phyloP scores from a whole-genome alignment of 208 protist genomes.

The Trypanosoma melophagium region DNA sequence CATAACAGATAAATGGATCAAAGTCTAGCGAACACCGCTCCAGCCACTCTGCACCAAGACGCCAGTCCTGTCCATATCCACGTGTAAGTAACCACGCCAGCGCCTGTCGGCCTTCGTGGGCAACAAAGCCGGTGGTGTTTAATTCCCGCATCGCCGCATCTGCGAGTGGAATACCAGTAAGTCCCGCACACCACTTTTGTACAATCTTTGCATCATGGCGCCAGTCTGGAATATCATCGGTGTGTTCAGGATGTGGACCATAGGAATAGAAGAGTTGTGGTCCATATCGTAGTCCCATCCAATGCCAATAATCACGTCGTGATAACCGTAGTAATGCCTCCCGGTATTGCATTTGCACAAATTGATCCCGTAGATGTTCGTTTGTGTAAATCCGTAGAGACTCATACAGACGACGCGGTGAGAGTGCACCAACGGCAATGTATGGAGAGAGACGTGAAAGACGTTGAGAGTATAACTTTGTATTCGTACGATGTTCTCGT shows the following conservation, averaged over 20 bases:
- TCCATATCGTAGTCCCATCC: constrained; percentile 83
- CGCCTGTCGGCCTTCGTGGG: constrained; percentile 71
- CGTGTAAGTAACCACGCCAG: constrained; percentile 81
- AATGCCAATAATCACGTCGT: constrained; percentile 89
- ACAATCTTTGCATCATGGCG: constrained; percentile 80
- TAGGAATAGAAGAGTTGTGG: constrained; percentile 79
- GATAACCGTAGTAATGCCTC: constrained; percentile 79
- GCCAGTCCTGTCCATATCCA: constrained; percentile 89
- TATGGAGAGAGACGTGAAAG: constrained; percentile 81
- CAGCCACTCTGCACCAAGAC: constrained; percentile 87
- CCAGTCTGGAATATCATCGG: constrained; percentile 71
- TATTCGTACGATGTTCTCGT: constrained; percentile 67
- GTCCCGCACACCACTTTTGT: constrained; percentile 78
- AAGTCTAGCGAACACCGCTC: constrained; percentile 88
- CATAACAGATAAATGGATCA: constrained; percentile 89
- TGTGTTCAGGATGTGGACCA: constrained; percentile 79
- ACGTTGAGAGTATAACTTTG: constrained; percentile 82
- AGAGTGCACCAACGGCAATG: constrained; percentile 70
- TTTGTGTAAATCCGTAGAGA: constrained; percentile 55
- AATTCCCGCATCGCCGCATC: constrained; percentile 89
- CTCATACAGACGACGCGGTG: constrained; percentile 79
- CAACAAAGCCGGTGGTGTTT: constrained; percentile 74
- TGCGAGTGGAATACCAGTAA: constrained; percentile 87
- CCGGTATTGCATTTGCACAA: constrained; percentile 79
- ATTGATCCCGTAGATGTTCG: constrained; percentile 58